Evolutionary conservation across 1,139 yeast genomes (phyloP).

Genomic region (Taphrina sp.): DNA sequence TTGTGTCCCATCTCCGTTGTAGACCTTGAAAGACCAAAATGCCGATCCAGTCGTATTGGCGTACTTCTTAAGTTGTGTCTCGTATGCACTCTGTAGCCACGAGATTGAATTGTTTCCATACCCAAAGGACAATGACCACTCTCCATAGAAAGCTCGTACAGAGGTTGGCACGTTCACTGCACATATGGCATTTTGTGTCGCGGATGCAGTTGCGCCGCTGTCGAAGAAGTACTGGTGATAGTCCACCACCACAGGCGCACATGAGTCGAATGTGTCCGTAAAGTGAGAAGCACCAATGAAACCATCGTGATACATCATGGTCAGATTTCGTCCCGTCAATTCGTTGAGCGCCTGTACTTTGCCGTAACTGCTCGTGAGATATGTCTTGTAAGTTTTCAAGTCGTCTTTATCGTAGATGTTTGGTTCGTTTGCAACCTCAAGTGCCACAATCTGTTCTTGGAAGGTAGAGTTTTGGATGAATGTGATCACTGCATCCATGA

Average conservation of each 20-base stretch:
- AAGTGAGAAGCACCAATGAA: conserved; percentile 1
- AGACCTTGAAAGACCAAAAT: conserved; percentile 11
- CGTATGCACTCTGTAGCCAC: conserved; percentile 41
- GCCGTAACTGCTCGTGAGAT: conserved; percentile 1
- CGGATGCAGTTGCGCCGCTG: background rate
- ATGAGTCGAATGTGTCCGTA: background rate
- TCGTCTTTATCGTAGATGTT: background rate
- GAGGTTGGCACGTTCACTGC: background rate
- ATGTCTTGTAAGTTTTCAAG: conserved; percentile 2
- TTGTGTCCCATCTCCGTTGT: background rate
- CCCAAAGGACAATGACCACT: conserved; percentile 3
- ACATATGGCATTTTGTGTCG: background rate
- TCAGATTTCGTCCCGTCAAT: background rate
- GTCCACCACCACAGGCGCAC: conserved; percentile 2
- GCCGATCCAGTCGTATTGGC: conserved; percentile 13
- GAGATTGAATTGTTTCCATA: background rate
- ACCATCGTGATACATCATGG: conserved; percentile 25
- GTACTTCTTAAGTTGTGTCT: conserved; percentile 43
- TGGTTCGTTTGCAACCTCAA: conserved; percentile 23
- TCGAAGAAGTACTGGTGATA: conserved; percentile 3
- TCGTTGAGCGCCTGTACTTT: background rate
- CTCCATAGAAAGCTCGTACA: conserved; percentile 11
- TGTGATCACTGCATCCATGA: conserved; percentile 6
- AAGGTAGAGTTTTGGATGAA: conserved; percentile 5
- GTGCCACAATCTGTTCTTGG: conserved; percentile 9